These are phyloP conservation scores for Acanthamoeba lenticulata DNA, from an alignment of 208 protist species.

Conservation along the genomic window DNA sequence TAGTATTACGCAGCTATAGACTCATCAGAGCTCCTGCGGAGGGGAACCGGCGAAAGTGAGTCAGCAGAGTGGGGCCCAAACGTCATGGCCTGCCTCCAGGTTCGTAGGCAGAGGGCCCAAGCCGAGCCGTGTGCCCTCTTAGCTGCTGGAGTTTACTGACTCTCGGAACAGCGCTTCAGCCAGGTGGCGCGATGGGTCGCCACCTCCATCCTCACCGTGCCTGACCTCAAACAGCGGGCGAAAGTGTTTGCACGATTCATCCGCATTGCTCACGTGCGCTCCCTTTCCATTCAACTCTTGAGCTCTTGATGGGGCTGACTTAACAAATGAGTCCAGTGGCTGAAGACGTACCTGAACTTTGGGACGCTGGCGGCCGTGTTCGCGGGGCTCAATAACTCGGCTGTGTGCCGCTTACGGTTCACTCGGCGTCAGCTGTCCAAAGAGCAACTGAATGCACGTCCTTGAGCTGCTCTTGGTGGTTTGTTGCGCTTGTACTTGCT, in stretches of 20 bases:
- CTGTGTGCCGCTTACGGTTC: constrained; percentile 23
- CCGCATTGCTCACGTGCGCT: constrained; percentile 8
- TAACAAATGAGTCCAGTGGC: too few species aligned
- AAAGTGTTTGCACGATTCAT: constrained; percentile 48
- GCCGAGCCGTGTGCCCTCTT: too few species aligned
- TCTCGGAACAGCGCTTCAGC: background rate
- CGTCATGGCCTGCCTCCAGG: background rate
- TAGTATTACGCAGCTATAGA: background rate
- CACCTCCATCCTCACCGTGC: constrained; percentile 34
- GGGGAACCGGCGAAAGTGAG: background rate
- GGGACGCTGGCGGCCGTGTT: background rate
- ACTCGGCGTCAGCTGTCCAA: constrained; percentile 1
- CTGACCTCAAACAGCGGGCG: background rate
- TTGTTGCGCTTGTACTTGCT: background rate
- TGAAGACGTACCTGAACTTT: constrained; percentile 2
- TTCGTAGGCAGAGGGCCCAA: background rate
- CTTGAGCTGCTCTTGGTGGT: background rate
- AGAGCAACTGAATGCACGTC: background rate
- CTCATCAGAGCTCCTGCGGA: background rate
- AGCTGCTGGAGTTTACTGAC: too few species aligned
- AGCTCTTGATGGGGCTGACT: too few species aligned
- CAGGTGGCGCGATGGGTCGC: constrained; percentile 36
- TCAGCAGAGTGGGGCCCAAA: background rate
- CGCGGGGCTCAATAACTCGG: background rate
- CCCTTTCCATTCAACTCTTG: too few species aligned